Conservation (phyloP, 805 yeast species). For the Pichia exigua region DNA sequence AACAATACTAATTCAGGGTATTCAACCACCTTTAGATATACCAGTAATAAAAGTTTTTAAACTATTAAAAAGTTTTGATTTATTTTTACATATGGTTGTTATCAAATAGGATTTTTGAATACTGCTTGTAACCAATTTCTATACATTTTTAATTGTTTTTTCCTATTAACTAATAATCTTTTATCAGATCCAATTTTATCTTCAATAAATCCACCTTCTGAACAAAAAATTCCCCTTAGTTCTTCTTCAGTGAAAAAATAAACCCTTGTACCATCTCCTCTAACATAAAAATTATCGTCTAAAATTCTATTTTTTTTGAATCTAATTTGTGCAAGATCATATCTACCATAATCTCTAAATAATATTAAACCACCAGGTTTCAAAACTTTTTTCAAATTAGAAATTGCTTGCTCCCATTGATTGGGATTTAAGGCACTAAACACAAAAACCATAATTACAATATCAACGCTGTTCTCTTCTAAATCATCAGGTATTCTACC, state of each 20-base stretch:
- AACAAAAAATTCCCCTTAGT: slow-evolving; percentile 61
- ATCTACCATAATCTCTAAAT: slow-evolving; percentile 91
- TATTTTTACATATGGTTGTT: slow-evolving; percentile 52
- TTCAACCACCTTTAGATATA: slow-evolving; percentile 36
- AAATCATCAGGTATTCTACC: slow-evolving; percentile 77
- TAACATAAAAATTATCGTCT: slow-evolving; percentile 88
- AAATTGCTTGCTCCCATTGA: slow-evolving; percentile 81
- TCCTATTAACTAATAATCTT: slow-evolving; percentile 83
- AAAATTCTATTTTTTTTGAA: slow-evolving; percentile 81
- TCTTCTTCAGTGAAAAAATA: slow-evolving; percentile 96
- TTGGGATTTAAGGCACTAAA: slow-evolving; percentile 86
- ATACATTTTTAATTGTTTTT: slow-evolving; percentile 90
- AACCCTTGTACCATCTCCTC: slow-evolving; percentile 98
- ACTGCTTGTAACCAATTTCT: slow-evolving; percentile 96
- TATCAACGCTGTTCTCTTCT: slow-evolving; percentile 74
- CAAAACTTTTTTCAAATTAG: slow-evolving; percentile 59
- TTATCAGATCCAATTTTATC: slow-evolving; percentile 82
- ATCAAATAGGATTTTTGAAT: slow-evolving; percentile 35
- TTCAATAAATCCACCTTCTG: slow-evolving; percentile 48
- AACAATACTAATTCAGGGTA: slow-evolving; percentile 40
- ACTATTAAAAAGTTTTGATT: slow-evolving; percentile 47
- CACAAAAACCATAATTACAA: slow-evolving; percentile 91
- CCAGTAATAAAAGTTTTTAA: slow-evolving; percentile 40
- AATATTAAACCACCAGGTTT: slow-evolving; percentile 91
- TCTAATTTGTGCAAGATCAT: slow-evolving; percentile 90